Conservation (phyloP, 495 filamentous ascomycete genomes). For the Astrothelium subdiscretum region DNA sequence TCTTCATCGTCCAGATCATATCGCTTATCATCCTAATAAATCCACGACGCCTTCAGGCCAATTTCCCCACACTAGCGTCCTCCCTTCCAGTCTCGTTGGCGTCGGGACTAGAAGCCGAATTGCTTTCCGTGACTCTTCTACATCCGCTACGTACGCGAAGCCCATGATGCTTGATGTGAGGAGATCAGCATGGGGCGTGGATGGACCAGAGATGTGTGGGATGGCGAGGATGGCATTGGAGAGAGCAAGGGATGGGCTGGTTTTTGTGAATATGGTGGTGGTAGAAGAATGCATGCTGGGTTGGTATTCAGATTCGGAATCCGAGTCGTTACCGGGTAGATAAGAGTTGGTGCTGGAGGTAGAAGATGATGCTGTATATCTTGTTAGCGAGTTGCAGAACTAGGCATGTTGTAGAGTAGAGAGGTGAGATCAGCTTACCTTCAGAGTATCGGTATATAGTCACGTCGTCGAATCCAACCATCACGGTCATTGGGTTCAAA, state of each 20-base stretch:
- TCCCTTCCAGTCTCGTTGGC: conserved; percentile 61
- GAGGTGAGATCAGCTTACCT: conserved; percentile 28
- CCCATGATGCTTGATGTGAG: conserved; percentile 55
- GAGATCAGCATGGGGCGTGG: conserved; percentile 26
- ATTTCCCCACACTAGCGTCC: conserved; percentile 51
- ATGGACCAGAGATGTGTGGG: conserved; percentile 21
- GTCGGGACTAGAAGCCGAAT: conserved; percentile 73
- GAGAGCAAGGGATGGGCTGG: neutral
- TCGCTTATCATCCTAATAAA: conserved; percentile 18
- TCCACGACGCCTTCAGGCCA: conserved; percentile 32
- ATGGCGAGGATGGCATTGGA: conserved; percentile 17
- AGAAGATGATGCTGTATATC: neutral
- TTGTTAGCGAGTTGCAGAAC: conserved; percentile 3
- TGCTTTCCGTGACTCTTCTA: conserved; percentile 74
- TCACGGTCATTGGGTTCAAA: conserved; percentile 74
- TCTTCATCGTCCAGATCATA: too few relatives aligned
- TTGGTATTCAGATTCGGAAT: conserved; percentile 10
- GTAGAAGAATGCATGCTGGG: neutral
- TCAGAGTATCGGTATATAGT: conserved; percentile 54
- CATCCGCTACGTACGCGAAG: conserved; percentile 81
- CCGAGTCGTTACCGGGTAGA: conserved; percentile 3
- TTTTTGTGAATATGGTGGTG: neutral
- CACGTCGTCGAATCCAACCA: conserved; percentile 60
- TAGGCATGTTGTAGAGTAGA: neutral
- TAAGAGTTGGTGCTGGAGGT: conserved; percentile 3